phyloP scores from a whole-genome alignment of 2,329 filamentous ascomycete genomes.

The Trichoderma citrinoviride region DNA sequence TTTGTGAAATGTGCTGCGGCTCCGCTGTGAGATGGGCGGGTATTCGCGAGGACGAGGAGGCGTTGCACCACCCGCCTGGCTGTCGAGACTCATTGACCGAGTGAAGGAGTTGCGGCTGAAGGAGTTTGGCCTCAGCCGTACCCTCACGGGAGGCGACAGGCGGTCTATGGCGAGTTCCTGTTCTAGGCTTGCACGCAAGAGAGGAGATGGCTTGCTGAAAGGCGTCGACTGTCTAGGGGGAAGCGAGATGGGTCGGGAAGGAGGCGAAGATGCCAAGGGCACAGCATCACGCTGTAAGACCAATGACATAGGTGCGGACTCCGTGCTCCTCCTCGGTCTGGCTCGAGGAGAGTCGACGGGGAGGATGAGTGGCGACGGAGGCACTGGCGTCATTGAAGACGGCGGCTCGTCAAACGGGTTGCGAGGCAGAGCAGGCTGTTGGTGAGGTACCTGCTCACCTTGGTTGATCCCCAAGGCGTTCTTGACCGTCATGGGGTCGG shows the following conservation, averaged over 20 bases:
- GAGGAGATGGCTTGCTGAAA: constrained; percentile 33
- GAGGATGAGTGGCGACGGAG: constrained; percentile 34
- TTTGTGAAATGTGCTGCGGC: constrained; percentile 31
- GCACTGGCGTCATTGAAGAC: constrained; percentile 25
- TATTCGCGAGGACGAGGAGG: constrained; percentile 38
- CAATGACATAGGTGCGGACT: constrained; percentile 29
- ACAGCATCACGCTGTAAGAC: constrained; percentile 5
- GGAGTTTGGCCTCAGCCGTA: constrained; percentile 30
- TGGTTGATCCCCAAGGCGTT: constrained; percentile 37
- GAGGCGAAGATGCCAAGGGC: constrained; percentile 30
- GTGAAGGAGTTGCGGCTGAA: constrained; percentile 38
- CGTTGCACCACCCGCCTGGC: constrained; percentile 24
- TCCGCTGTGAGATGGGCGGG: constrained; percentile 38
- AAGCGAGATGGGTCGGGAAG: constrained; percentile 31
- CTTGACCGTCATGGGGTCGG: constrained; percentile 26
- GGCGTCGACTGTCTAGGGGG: constrained; percentile 33
- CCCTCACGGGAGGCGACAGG: constrained; percentile 37
- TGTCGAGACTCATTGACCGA: constrained; percentile 37
- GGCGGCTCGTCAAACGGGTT: not conserved
- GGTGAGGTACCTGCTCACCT: constrained; percentile 1
- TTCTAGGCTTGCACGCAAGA: constrained; percentile 38
- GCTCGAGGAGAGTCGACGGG: constrained; percentile 29
- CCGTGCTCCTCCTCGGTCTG: constrained; percentile 26
- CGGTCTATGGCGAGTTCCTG: constrained; percentile 41
- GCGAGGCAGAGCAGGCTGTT: not conserved